Evolutionary conservation across 192 early-diverging fungal genomes (phyloP).

Genomic region (Coemansia sp.): DNA sequence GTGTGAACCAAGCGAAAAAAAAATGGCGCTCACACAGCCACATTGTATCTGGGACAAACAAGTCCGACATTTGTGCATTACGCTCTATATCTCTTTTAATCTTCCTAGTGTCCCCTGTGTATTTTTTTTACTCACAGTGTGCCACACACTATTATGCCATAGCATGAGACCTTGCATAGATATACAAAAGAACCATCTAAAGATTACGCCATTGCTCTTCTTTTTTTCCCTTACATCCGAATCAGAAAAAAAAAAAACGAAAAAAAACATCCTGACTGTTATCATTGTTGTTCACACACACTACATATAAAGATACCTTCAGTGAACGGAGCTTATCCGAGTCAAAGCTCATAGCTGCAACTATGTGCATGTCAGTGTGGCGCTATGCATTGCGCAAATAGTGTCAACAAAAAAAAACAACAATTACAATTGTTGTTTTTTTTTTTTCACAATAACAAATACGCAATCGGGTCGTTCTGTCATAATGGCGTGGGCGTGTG

Average conservation of each 20-base stretch:
- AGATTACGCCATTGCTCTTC: not conserved
- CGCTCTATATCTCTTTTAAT: not conserved
- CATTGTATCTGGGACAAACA: not conserved
- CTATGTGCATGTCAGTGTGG: not conserved
- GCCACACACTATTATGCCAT: not conserved
- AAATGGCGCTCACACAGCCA: not conserved
- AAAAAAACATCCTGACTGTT: not conserved
- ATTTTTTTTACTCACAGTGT: not conserved
- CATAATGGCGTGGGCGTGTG: conserved; percentile 24
- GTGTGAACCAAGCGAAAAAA: not conserved
- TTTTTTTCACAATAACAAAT: not conserved
- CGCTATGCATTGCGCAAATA: not conserved
- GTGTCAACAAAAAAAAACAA: not conserved
- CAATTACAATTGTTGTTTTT: not conserved
- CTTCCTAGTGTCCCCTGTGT: not conserved
- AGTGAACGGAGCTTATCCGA: not conserved
- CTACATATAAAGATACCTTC: not conserved
- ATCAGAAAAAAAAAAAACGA: not conserved
- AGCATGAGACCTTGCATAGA: not conserved
- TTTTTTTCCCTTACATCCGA: not conserved
- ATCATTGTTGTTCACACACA: not conserved
- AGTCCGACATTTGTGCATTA: not conserved
- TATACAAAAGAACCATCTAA: not conserved
- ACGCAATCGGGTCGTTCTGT: not conserved
- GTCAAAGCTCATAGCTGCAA: not conserved